Evolutionary conservation across 1,284 basidiomycete species (phyloP).

Genomic region (Anthracocystis walkeri): DNA sequence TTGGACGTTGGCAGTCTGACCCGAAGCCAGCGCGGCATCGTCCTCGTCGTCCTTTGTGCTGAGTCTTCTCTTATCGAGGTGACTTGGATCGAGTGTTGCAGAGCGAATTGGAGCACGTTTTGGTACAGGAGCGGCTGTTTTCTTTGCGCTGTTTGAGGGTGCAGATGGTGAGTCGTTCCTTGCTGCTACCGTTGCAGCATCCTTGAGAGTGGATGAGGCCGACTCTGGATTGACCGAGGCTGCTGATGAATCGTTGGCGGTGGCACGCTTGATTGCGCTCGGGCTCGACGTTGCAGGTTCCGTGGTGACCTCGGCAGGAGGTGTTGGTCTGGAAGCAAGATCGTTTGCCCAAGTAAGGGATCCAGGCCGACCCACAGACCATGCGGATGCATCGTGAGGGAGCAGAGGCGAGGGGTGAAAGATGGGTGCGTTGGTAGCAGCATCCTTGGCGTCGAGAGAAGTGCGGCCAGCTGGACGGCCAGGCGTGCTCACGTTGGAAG

Average conservation of each 20-base stretch:
- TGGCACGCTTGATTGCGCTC: conserved; percentile 29
- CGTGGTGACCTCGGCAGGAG: conserved; percentile 15
- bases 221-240: neutral
- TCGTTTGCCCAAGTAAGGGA: conserved; percentile 41
- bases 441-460: conserved; percentile 27
- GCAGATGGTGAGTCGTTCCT: neutral
- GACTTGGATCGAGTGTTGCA: conserved; percentile 37
- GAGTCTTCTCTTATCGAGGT: conserved; percentile 26
- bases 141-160: conserved; percentile 17
- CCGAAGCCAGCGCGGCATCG: conserved; percentile 8
- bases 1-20: conserved; percentile 14
- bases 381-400: conserved; percentile 42
- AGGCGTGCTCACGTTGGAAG: conserved; percentile 50
- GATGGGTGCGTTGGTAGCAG: conserved; percentile 18
- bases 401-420: conserved; percentile 42
- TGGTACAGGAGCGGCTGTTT: conserved; percentile 29
- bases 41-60: conserved; percentile 16
- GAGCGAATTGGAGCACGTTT: conserved; percentile 48
- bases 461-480: conserved; percentile 16
- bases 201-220: conserved; percentile 10
- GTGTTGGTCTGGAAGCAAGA: conserved; percentile 11
- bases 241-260: conserved; percentile 5
- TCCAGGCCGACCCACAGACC: conserved; percentile 26
- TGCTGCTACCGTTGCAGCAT: neutral
- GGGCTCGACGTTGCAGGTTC: conserved; percentile 27